Base-by-base conservation (phyloP, 352 stramenopile genomes). In the Phytopythium helicoides region DNA sequence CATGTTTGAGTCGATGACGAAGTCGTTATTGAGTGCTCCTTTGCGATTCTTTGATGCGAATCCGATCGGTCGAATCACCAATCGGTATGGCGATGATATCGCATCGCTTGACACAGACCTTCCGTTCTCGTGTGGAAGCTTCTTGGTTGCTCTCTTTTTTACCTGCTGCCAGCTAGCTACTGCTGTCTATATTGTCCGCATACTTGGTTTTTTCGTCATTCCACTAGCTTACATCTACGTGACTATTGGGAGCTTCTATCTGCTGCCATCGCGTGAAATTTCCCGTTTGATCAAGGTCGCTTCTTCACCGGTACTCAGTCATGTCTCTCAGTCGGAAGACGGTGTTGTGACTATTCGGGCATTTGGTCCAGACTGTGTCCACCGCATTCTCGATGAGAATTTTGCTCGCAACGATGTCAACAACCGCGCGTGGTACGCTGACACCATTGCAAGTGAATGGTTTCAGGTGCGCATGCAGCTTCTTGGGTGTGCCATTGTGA, bases 41-140 rank as follows among this genome's bases (percentile, higher is more conserved):
- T 75, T 98, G 48, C 57, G 77, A 4, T 98, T 98, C 57, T 98
- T 97, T 65, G 92, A 98, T 59, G 81, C 83, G 3, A 97, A 95
- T 51, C 94, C 92, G 3, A 70, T 94, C 1, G 90, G 91, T 1
- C 76, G 89, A 33, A 94, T 98, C 21, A 28, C 98, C 8, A 97
- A 94, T 52, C 76, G 94, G 3, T 98, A 97, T 69, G 74, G 72
- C 8, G 83, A 80, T 5, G 92, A 98, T 60, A 90, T 97, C 58
- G 79, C 92, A 50, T 84, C 82, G 15, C 67, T 97, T 21, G 91
- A 98, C 71, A 65, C 96, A 6, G 67, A 86, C 34, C 58, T 89
- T 6, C 68, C 68, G 14, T 71, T 68, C 28, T 35, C 54, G n/a
- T 72, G 68, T 8, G 65, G 58, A 26, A 57, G 60, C 16, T 75